Percentiles rank a stretch among this genome's conserved stretches.
Evolutionary conservation across 2,329 filamentous ascomycete species (phyloP).

Genomic region (Aaosphaeria pasadenensis): DNA sequence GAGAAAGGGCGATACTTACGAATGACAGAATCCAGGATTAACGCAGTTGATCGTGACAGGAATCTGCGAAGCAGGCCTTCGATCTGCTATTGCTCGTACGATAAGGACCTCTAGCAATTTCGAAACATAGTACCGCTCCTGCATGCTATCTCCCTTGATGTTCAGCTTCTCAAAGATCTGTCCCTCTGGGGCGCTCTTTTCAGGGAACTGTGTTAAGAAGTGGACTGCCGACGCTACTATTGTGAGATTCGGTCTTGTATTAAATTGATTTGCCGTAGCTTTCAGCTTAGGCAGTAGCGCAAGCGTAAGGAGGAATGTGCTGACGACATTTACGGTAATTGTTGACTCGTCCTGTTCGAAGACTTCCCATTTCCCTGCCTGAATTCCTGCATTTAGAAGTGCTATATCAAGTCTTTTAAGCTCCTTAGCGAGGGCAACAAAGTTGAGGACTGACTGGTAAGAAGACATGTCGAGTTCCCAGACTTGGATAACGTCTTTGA

Average conservation of each 20-base stretch:
- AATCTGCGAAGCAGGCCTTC: slow-evolving; percentile 8
- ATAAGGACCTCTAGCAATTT: slow-evolving; percentile 13
- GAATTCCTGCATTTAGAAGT: slow-evolving; percentile 39
- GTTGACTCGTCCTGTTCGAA: background rate
- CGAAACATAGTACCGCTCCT: slow-evolving; percentile 21
- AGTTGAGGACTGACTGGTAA: slow-evolving; percentile 37
- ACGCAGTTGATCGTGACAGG: slow-evolving; percentile 31
- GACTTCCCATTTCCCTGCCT: slow-evolving; percentile 15
- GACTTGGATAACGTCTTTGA: slow-evolving; percentile 39
- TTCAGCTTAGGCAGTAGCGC: slow-evolving; percentile 6
- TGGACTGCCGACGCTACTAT: background rate
- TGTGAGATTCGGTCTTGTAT: slow-evolving; percentile 3
- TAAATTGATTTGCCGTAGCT: slow-evolving; percentile 16
- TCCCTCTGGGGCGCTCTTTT: too few relatives aligned
- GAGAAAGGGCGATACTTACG: slow-evolving; percentile 1
- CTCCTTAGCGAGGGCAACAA: slow-evolving; percentile 15
- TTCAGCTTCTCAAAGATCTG: too few relatives aligned
- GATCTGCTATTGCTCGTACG: slow-evolving; percentile 12
- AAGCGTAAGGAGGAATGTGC: background rate
- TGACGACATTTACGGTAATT: background rate
- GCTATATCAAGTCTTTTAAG: slow-evolving; percentile 34
- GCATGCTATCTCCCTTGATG: slow-evolving; percentile 7
- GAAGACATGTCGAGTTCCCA: slow-evolving; percentile 45
- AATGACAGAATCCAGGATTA: slow-evolving; percentile 33
- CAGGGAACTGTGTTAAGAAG: background rate